phyloP scores from a whole-genome alignment of 257 asterid species.

The Eustoma russellianum region DNA sequence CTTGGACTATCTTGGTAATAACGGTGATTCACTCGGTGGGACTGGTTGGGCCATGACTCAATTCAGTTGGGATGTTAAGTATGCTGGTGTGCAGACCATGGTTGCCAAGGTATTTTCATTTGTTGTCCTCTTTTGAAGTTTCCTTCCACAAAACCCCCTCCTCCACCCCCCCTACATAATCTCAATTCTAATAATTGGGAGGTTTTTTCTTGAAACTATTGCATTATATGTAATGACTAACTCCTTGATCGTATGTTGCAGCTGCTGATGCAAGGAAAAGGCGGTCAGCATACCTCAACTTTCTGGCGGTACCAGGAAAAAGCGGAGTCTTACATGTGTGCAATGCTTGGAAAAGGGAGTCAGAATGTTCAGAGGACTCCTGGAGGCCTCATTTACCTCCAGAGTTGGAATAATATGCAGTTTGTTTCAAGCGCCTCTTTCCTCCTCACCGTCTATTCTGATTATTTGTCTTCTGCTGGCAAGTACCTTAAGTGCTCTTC shows the following conservation, averaged over 20 bases:
- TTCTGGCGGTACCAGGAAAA: conserved; percentile 60
- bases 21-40: conserved; percentile 84
- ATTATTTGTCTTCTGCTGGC: conserved; percentile 73
- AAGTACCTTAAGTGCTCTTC: conserved; percentile 55
- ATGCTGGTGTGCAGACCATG: conserved; percentile 87
- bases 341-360: conserved; percentile 79
- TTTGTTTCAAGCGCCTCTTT: conserved; percentile 91
- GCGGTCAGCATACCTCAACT: conserved; percentile 38
- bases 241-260: conserved; percentile 18
- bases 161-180: too few species aligned
- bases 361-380: conserved; percentile 83
- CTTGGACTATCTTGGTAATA: conserved; percentile 64
- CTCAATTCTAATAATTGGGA: too few species aligned
- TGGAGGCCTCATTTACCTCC: conserved; percentile 80
- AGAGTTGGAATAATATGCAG: conserved; percentile 97
- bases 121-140: too few species aligned
- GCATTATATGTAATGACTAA: too few species aligned
- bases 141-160: too few species aligned
- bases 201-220: too few species aligned
- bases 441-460: conserved; percentile 78
- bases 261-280: conserved; percentile 86
- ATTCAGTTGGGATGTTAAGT: conserved; percentile 96
- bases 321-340: conserved; percentile 89
- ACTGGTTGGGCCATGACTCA: conserved; percentile 97
- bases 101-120: conserved; percentile 57